Conservation (phyloP, 306 rosid species). For the Cucurbita maxima region DNA sequence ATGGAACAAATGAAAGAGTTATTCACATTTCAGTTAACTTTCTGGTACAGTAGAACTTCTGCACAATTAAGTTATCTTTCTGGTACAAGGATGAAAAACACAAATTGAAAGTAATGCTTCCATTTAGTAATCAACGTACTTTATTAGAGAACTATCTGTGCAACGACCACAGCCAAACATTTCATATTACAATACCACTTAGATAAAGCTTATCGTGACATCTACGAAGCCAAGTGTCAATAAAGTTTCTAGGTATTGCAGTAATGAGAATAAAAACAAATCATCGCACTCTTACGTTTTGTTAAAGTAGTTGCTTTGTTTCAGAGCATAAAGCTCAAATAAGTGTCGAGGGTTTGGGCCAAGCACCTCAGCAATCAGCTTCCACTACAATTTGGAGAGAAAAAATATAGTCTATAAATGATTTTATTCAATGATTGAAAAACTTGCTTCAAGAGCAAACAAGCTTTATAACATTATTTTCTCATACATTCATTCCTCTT, state of each 20-base stretch:
- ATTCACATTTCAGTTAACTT: not conserved
- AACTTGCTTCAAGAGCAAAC: not conserved
- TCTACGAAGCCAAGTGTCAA: not conserved
- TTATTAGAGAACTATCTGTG: too few species aligned
- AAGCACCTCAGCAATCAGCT: slow-evolving; percentile 58
- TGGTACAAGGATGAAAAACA: not conserved
- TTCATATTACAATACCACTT: not conserved
- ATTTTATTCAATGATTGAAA: not conserved
- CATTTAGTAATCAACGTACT: not conserved
- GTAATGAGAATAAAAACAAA: not conserved
- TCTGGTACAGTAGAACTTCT: not conserved
- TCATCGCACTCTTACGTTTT: slow-evolving; percentile 39
- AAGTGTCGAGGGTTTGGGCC: slow-evolving; percentile 84
- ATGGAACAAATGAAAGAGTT: not conserved
- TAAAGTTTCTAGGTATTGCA: not conserved
- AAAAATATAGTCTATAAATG: not conserved
- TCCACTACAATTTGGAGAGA: slow-evolving; percentile 54
- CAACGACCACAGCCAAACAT: not conserved
- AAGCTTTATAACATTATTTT: not conserved
- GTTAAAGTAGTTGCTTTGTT: slow-evolving; percentile 44
- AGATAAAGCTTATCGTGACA: not conserved
- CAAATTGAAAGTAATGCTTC: not conserved
- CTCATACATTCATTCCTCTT: not conserved
- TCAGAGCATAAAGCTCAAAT: slow-evolving; percentile 79
- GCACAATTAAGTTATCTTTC: not conserved